Conservation (phyloP, 768 basidiomycete species). For the Tephrocybe rancida region DNA sequence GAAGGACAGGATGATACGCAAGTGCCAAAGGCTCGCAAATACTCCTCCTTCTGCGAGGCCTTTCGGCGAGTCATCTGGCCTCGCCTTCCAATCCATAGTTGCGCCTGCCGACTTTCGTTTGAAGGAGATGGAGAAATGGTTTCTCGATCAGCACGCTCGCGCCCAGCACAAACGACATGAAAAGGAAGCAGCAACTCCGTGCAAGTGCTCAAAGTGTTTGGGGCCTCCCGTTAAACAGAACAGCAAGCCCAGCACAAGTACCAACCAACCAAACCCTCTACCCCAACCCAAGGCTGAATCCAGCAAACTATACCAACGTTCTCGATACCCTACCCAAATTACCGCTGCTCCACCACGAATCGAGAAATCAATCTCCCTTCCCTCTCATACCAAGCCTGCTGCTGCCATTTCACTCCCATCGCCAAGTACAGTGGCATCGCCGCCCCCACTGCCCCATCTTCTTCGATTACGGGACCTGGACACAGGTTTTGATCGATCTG, state of each 20-base stretch:
- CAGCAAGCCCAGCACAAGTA: background rate
- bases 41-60: constrained; percentile 30
- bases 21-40: constrained; percentile 67
- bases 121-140: constrained; percentile 83
- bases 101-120: constrained; percentile 74
- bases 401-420: background rate
- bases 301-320: constrained; percentile 9
- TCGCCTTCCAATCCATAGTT: constrained; percentile 63
- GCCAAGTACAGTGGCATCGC: constrained; percentile 31
- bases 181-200: constrained; percentile 11
- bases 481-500: constrained; percentile 22
- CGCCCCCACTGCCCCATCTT: constrained; percentile 42
- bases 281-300: constrained; percentile 3
- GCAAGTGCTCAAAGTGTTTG: constrained; percentile 28
- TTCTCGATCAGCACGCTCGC: constrained; percentile 55
- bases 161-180: constrained; percentile 20
- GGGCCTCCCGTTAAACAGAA: constrained; percentile 7
- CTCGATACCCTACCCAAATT: constrained; percentile 11
- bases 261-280: background rate
- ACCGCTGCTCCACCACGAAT: background rate
- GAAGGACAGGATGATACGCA: constrained; percentile 83
- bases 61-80: constrained; percentile 29
- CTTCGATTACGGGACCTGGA: constrained; percentile 28
- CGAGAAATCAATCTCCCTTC: constrained; percentile 11
- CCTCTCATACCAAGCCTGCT: constrained; percentile 7